Percentiles rank a stretch among this genome's conserved stretches.
phyloP scores from a whole-genome alignment of 2,329 filamentous ascomycete genomes.

The Penicillium vulpinum region DNA sequence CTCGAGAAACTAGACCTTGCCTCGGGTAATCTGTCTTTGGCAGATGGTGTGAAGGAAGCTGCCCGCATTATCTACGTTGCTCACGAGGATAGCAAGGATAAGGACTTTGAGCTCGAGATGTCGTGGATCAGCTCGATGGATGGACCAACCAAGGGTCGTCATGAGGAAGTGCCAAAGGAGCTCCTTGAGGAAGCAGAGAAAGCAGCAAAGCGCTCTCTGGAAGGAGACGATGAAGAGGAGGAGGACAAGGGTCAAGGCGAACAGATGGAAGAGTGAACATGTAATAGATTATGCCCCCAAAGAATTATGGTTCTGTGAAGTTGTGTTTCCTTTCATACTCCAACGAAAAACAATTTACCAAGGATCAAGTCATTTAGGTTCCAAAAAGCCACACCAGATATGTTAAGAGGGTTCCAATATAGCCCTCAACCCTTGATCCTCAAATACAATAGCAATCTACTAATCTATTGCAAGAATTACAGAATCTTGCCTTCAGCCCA shows the following conservation, averaged over 20 bases:
- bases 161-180: constrained; percentile 90
- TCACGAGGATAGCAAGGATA: constrained; percentile 99
- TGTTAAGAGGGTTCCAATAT: neutral
- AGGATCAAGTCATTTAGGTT: neutral
- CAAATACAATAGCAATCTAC: neutral
- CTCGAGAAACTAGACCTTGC: constrained; percentile 94
- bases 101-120: constrained; percentile 99
- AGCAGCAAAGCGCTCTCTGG: constrained; percentile 85
- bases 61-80: constrained; percentile 96
- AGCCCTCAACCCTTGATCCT: neutral
- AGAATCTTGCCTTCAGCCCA: constrained; percentile 72
- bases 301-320: constrained; percentile 17
- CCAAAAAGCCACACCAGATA: neutral
- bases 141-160: constrained; percentile 87
- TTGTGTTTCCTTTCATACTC: neutral
- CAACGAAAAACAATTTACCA: neutral
- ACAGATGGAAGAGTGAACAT: constrained; percentile 82
- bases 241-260: constrained; percentile 68
- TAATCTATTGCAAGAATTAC: constrained; percentile 17
- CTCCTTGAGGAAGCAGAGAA: constrained; percentile 88
- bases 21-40: constrained; percentile 71
- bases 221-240: constrained; percentile 80
- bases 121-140: constrained; percentile 87
- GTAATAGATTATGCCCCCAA: constrained; percentile 21
- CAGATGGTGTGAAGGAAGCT: constrained; percentile 92